These are phyloP conservation scores for Pseudocercospora cruenta DNA, from an alignment of 2,329 filamentous ascomycete genomes.

Conservation along the genomic window DNA sequence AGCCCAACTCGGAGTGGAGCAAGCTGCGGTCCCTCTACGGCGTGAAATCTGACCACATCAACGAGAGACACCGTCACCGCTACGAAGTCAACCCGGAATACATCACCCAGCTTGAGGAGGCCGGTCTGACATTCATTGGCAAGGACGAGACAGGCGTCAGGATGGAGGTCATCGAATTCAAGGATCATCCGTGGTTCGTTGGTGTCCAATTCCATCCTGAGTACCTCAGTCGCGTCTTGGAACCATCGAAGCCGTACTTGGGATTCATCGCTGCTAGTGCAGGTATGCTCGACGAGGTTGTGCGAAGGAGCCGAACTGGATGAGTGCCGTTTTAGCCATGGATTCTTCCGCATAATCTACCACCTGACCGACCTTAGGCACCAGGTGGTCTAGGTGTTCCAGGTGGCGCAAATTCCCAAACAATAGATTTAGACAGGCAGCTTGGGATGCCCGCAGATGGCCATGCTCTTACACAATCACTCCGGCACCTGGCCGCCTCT, in stretches of 20 bases:
- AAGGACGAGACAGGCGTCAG: slow-evolving; percentile 78
- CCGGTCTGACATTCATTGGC: slow-evolving; percentile 74
- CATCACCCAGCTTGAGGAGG: slow-evolving; percentile 68
- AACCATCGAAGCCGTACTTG: slow-evolving; percentile 75
- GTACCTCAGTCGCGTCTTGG: slow-evolving; percentile 75
- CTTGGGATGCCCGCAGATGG: neutral
- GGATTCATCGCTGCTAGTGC: slow-evolving; percentile 81
- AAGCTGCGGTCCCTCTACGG: slow-evolving; percentile 77
- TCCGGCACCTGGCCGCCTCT: neutral
- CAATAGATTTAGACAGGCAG: neutral
- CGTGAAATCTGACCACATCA: slow-evolving; percentile 45
- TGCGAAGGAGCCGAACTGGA: slow-evolving; percentile 20
- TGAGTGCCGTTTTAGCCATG: neutral
- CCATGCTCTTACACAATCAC: neutral
- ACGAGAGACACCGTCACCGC: slow-evolving; percentile 82
- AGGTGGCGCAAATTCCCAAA: neutral
- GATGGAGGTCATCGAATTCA: slow-evolving; percentile 82
- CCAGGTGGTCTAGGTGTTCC: neutral
- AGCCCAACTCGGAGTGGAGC: slow-evolving; percentile 75
- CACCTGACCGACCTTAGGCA: neutral
- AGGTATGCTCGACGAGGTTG: slow-evolving; percentile 63
- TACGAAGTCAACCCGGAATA: slow-evolving; percentile 88
- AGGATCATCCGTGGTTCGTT: slow-evolving; percentile 82
- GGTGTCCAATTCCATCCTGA: slow-evolving; percentile 90
- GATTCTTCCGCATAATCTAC: neutral